Percentiles rank a stretch among this genome's conserved stretches.
phyloP scores from a whole-genome alignment of 2,329 filamentous ascomycete species.

The Chaetomiaceae sp. region DNA sequence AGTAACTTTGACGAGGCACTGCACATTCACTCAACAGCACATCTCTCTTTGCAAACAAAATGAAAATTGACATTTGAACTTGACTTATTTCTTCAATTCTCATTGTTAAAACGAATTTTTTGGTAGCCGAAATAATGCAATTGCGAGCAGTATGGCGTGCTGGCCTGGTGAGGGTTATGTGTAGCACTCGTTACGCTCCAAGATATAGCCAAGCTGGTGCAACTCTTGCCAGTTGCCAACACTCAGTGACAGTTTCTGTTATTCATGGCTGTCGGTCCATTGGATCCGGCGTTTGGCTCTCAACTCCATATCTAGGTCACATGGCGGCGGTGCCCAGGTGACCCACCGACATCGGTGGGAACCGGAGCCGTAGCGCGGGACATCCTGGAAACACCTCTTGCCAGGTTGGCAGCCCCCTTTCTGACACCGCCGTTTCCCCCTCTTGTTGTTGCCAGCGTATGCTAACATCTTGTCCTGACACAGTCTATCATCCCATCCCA shows the following conservation, averaged over 20 bases:
- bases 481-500: neutral
- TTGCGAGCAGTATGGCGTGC: no score
- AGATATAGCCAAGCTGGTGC: neutral
- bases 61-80: no score
- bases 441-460: constrained; percentile 3
- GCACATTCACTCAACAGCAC: no score
- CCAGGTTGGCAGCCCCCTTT: constrained; percentile 4
- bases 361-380: constrained; percentile 12
- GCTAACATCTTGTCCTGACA: neutral
- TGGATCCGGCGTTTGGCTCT: neutral
- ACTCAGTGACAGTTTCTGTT: constrained; percentile 10
- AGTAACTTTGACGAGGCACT: no score
- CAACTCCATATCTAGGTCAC: constrained; percentile 14
- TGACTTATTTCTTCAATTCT: no score
- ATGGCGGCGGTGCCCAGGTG: constrained; percentile 17
- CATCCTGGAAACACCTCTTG: neutral
- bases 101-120: no score
- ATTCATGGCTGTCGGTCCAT: constrained; percentile 3
- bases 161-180: no score
- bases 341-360: constrained; percentile 26
- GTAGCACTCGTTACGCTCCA: neutral
- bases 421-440: constrained; percentile 26
- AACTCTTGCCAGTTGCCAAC: constrained; percentile 2
- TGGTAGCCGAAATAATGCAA: no score
- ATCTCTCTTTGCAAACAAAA: no score